Base-by-base conservation (phyloP, 1,284 basidiomycete species). In the Hemileia vastatrix region DNA sequence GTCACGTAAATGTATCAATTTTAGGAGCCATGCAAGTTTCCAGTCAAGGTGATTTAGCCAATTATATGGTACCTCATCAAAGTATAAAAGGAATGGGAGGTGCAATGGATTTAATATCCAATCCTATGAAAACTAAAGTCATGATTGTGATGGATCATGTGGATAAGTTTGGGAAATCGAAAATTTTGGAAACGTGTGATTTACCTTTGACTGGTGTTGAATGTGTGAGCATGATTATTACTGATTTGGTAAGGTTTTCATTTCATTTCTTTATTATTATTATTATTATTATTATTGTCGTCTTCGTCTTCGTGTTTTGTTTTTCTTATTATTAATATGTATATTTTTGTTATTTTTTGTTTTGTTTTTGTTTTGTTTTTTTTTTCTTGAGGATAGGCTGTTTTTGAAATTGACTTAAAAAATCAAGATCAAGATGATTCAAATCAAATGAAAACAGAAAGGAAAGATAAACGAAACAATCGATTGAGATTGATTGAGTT, bases 11-110 rank as follows among this genome's bases (percentile, higher is more conserved):
- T 72, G 88, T 95, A 57, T 87, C 92, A 11, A 93, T 97, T 74
- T 84, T 87, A 19, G 85, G 85, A 49, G 91, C 93, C 2, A 90
- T 97, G 85, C 86, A 97, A 81, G 92, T 96, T 54, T 90, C 90
- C 1, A 84, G 87, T 68, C 84, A 84, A 21, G 94, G 93, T 64
- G 92, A 97, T 75, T 86, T 97, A 65, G 93, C 94, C 55, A 97
- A 97, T 80, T 97, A 90, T 76, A 96, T 95, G 91, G 90, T 96
- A 69, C 92, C 92, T 13, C 89, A 90, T 32, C 91, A 19, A 67
- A 86, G 72, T 69, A 71, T 76, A 45, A 74, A 76, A 59, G 88
- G 88, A 54, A 92, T 95, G 75, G 92, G 92, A 31, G 92, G 93
- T 63, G 91, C 92, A 1, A 95, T 95, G 90, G 91, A 94, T 74